Evolutionary conservation across 2,329 filamentous ascomycete genomes (phyloP).

Genomic region (Trichoderma polysporum): DNA sequence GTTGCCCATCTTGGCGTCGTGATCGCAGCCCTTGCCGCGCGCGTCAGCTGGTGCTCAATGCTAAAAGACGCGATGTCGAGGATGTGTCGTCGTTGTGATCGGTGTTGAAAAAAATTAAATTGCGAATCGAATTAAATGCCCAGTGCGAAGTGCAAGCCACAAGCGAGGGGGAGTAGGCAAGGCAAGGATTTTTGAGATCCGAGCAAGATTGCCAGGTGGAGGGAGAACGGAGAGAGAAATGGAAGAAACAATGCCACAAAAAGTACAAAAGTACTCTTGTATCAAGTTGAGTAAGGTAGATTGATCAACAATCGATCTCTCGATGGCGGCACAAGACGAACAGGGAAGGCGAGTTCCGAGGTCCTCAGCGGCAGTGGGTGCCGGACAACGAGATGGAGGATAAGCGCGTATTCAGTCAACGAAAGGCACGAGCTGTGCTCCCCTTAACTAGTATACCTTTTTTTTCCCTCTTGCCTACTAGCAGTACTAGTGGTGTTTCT

Average conservation of each 20-base stretch:
- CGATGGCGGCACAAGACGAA: constrained; percentile 5
- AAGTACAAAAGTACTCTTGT: neutral
- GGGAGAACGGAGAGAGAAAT: neutral
- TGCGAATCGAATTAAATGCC: neutral
- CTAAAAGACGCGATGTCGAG: neutral
- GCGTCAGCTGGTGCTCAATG: neutral
- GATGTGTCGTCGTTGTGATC: neutral
- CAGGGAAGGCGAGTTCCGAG: constrained; percentile 16
- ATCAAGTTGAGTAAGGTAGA: neutral
- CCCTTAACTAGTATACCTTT: neutral
- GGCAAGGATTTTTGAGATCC: constrained; percentile 6
- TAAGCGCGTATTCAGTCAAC: constrained; percentile 6
- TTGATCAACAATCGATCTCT: constrained; percentile 19
- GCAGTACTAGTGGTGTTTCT: neutral
- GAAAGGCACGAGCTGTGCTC: constrained; percentile 9
- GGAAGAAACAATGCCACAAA: neutral
- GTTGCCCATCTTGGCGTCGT: constrained; percentile 35
- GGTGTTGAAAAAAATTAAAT: neutral
- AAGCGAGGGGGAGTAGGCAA: neutral
- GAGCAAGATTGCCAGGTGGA: neutral
- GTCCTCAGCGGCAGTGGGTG: constrained; percentile 4
- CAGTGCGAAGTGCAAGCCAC: neutral
- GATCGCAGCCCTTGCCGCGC: constrained; percentile 19
- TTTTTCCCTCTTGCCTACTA: neutral
- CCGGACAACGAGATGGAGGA: constrained; percentile 14